These are phyloP conservation scores for Coemansia aciculifera DNA, from an alignment of 192 early-diverging fungal species.

Conservation along the genomic window DNA sequence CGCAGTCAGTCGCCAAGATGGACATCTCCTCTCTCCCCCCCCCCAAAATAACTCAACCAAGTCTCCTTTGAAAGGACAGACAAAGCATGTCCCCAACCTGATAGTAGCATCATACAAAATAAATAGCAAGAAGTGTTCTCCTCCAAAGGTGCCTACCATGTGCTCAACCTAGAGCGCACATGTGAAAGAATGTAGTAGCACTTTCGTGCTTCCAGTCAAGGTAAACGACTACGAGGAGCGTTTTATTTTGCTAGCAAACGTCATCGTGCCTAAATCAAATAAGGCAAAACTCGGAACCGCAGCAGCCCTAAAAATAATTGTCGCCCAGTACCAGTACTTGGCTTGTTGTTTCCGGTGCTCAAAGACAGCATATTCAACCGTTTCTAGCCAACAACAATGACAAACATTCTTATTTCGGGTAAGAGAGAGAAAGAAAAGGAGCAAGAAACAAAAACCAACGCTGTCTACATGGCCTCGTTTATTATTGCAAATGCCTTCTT, in stretches of 20 bases:
- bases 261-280: neutral
- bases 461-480: slow-evolving; percentile 51
- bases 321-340: neutral
- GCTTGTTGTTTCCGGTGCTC: neutral
- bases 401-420: neutral
- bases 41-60: neutral
- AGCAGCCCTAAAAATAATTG: neutral
- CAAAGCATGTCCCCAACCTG: neutral
- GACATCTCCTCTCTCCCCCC: neutral
- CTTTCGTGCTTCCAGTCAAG: neutral
- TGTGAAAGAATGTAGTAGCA: neutral
- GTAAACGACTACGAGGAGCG: neutral
- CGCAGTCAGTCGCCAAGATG: neutral
- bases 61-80: neutral
- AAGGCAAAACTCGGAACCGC: neutral
- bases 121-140: neutral
- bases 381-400: neutral
- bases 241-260: neutral
- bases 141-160: neutral
- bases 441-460: neutral
- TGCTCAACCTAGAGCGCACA: neutral
- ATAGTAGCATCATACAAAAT: too few relatives aligned
- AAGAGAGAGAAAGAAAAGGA: too few relatives aligned
- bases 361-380: neutral
- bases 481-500: slow-evolving; percentile 70